Base-by-base conservation (phyloP, 2,329 filamentous ascomycete genomes). In the Corynespora cassiicola region DNA sequence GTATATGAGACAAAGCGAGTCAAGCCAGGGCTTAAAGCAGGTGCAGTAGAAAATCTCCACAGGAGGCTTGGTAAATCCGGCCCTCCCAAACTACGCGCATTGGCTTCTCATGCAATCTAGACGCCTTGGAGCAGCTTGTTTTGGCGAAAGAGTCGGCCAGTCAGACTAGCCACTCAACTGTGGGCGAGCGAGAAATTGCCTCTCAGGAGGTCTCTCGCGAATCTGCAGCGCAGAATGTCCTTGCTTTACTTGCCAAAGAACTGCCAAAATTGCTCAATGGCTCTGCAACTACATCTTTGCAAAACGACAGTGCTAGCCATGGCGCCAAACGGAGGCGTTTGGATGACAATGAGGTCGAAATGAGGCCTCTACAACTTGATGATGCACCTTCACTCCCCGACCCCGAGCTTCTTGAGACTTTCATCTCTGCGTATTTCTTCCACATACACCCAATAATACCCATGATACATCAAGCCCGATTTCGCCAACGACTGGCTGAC, bases 31-130 rank as follows among this genome's bases (percentile, higher is more conserved):
- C 23, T 53, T 16, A 53, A 53, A 25, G 22, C 44, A 20, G 50
- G 50, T n/a, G 50, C 50, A n/a, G 42, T 53, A 16, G 50, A 53
- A 15, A 50, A 53, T 26, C 31, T 53, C 3, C 50, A 53, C 21
- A 39, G 44, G 17, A 39, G 50, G 37, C 31, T 53, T 11, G 45
- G 49, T 50, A 45, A 5, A n/a, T 31, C 16, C 10, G 11, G 2
- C 21, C n/a, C 5, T 18, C 16, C 3, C 12, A 5, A 6, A 17
- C 9, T 17, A 1, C 22, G n/a, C 2, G 22, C 1, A 8, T 29
- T n/a, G 24, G 20, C 7, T 22, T 21, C 15, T 35, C 10, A 35
- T 18, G 2, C 12, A 6, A 10, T 7, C 9, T 8, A 52, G 50
- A 53, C 43, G 32, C 39, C n/a, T 21, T 53, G 6, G 50, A 53